phyloP scores from a whole-genome alignment of 2,329 filamentous ascomycete genomes.

The Torrubiellomyces zombiae region DNA sequence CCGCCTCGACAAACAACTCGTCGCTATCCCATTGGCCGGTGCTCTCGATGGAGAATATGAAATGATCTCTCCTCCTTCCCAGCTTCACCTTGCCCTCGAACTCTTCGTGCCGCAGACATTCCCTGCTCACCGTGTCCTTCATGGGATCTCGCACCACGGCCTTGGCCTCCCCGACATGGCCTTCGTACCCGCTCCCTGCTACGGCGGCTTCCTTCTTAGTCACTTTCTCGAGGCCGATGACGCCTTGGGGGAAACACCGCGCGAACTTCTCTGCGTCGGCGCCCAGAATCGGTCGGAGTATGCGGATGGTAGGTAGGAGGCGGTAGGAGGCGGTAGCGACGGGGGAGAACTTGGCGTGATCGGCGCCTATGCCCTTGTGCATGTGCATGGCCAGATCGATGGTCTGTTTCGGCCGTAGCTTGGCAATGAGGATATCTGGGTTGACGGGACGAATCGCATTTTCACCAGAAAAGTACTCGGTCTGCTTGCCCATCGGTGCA shows the following conservation, averaged over 20 bases:
- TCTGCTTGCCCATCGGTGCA: constrained; percentile 57
- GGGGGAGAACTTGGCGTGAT: constrained; percentile 94
- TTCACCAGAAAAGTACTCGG: constrained; percentile 49
- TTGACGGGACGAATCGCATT: constrained; percentile 61
- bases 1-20: constrained; percentile 77
- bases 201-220: constrained; percentile 46
- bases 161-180: constrained; percentile 63
- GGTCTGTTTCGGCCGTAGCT: constrained; percentile 78
- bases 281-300: constrained; percentile 69
- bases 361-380: constrained; percentile 81
- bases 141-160: constrained; percentile 79
- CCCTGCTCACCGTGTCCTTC: constrained; percentile 87
- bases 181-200: constrained; percentile 49
- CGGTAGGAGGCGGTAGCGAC: constrained; percentile 91
- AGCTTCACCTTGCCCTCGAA: constrained; percentile 94
- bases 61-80: constrained; percentile 80
- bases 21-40: constrained; percentile 91
- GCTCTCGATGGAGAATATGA: constrained; percentile 93
- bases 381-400: constrained; percentile 83
- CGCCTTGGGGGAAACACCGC: constrained; percentile 74
- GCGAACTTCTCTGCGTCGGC: constrained; percentile 79
- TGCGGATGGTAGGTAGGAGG: constrained; percentile 74
- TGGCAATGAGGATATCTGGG: constrained; percentile 86
- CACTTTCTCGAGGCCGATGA: constrained; percentile 65
- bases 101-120: constrained; percentile 79